Percentiles rank a stretch among this genome's conserved stretches.
Evolutionary conservation across 208 protist species (phyloP).

Genomic region (Acanthamoeba rhysodes): DNA sequence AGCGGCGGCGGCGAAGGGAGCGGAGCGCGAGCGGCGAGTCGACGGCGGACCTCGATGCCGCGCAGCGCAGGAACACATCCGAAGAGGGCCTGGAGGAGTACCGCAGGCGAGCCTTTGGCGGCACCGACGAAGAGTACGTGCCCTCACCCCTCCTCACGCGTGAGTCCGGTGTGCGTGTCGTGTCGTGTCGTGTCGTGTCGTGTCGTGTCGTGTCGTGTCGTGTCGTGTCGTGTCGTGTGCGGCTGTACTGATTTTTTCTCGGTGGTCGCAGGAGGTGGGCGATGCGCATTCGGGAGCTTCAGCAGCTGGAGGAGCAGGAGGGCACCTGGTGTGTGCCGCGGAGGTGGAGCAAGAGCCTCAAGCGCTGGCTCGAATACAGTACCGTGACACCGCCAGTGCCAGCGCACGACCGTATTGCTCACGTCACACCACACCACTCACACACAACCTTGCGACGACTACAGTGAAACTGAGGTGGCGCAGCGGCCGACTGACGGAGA

Average conservation of each 20-base stretch:
- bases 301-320: background rate
- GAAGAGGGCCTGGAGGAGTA: constrained; percentile 30
- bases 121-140: background rate
- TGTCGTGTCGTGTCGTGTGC: no score
- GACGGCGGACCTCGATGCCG: no score
- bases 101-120: background rate
- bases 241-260: no score
- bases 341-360: constrained; percentile 11
- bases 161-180: background rate
- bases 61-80: background rate
- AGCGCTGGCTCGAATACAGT: constrained; percentile 36
- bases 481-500: background rate
- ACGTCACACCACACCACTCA: no score
- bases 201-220: background rate
- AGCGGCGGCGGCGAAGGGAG: background rate
- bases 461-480: constrained; percentile 26
- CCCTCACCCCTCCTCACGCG: background rate
- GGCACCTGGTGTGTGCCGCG: constrained; percentile 18
- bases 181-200: background rate
- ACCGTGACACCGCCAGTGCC: background rate
- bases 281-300: background rate
- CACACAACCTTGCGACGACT: background rate
- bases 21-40: background rate
- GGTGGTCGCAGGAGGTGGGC: background rate
- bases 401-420: no score